Base-by-base conservation (phyloP, 495 filamentous ascomycete species). In the Bathelium albidoporum region DNA sequence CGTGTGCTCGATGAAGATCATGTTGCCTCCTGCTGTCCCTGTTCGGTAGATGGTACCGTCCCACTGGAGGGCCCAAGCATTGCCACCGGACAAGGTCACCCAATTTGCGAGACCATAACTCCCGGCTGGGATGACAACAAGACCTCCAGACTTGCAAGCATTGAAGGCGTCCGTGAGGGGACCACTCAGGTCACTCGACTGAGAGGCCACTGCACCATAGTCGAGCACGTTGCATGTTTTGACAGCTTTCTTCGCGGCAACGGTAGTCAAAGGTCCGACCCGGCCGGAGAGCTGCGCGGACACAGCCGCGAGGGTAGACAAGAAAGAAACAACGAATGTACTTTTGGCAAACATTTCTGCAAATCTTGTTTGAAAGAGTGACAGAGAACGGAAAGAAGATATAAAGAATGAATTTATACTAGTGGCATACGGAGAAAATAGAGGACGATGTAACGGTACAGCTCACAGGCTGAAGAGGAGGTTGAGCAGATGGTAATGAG, bases 21-120 rank as follows among this genome's bases (percentile, higher is more conserved):
- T 75, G 58, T 76, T 75, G n/a, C 74, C 74, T 26, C 71, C 73
- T 1, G 64, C 74, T 1, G 72, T 75, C 10, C 73, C 73, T 7
- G 69, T 74, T 2, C 73, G 69, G 52, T 71, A 66, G 36, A 75
- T 73, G 26, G 66, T 67, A 22, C 73, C 74, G 60, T 76, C 74
- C 28, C 73, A 62, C 53, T 75, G 74, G 4, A 76, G 61, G 7
- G 73, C 74, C 67, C 68, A 72, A 4, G 62, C 70, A 11, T 64
- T 69, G 14, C 73, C 73, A 34, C 71, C 71, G 32, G 52, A 70
- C 32, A 75, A 62, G 10, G 69, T 72, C 1, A 74, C 72, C 74
- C 74, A 76, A 0, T 67, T 76, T 12, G 59, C 64, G 58, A 76
- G 65, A 28, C 73, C 73, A 61, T 71, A 66, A 52, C 52, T 66